Base-by-base conservation (phyloP, 495 filamentous ascomycete species). In the Xylaria grammica region DNA sequence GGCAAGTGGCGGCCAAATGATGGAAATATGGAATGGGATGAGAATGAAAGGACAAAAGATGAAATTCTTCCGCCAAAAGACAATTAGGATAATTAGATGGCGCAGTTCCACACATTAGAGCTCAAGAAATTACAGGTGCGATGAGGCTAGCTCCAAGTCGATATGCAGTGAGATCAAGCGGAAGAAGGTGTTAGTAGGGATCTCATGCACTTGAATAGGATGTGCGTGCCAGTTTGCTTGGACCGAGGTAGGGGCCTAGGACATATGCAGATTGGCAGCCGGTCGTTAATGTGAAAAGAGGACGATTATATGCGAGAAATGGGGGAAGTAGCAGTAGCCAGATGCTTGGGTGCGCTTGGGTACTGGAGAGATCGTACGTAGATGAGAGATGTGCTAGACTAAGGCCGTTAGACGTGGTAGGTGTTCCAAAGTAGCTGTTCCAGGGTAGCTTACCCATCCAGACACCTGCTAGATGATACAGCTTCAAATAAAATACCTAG, bases 161-260 rank as follows among this genome's bases (percentile, higher is more conserved):
- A 70, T 74, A 63, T 69, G 66, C 34, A 66, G 67, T 4, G 62
- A 42, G 32, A 64, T 51, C 42, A 44, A 50, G 19, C 1, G 32
- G 32, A 45, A 64, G 62, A 64, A 64, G 62, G 53, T 15, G 62
- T 51, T 24, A 17, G 32, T 7, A 51, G 52, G 11, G 10, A 42
- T 19, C 0, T 40, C 1, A 27, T 22, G 20, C 1, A 17, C 11
- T n/a, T 15, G 42, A 30, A n/a, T 26, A 44, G 36, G 53, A 56
- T 29, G 53, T 32, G 38, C 27, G 17, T 54, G 27, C 48, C 19
- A 10, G 26, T 38, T 11, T 29, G 13, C n/a, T 19, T 27, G 32
- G 17, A 15, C 19, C 15, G 60, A 45, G 60, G 36, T 15, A 34
- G 27, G 49, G 49, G 10, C 36, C 13, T 15, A 53, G 36, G 22